Evolutionary conservation across 129 eudicot genomes (phyloP), one percentile per base, ranked within the genome.

Genomic region (Logfia minima): DNA sequence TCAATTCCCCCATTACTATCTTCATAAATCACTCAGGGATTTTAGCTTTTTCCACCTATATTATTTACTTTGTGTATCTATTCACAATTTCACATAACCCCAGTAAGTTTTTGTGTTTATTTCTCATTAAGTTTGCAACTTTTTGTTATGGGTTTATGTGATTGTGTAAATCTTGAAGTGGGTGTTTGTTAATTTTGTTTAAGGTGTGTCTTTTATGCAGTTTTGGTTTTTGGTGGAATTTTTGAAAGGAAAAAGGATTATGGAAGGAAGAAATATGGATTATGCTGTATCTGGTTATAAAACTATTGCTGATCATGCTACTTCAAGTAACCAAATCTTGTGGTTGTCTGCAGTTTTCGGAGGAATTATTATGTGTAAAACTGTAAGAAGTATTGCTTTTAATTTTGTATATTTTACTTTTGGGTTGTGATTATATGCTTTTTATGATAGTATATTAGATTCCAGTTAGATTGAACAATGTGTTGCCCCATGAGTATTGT

Each of bases 311-410:
- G 69, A 79, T 58, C 79, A 81, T 79, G 84, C 83, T 29, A 75
- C 75, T 64, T 72, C 75, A 21, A 74, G 75, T 45, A 82, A 82
- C 32, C 85, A 76, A 48, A 72, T 83, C 80, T 69, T 63, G 61
- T 88, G 95, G 95, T 59, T 89, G 24, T 66, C 82, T 51, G 84
- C 92, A 1, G 74, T 85, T 75, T 80, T 88, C 66, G 90, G 81
- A 4, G 92, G 95, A 66, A 70, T 89, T 78, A 19, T 87, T 32
- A 89, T 91, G 90, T 88, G 97, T 83, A 88, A 82, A 85, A 75
- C 79, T 77, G 97, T 91, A 75, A 85, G 92, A 75, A 21, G 0
- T 34, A 2, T 76, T 41, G 24, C 21, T 58, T 39, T 17, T 77
- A 14, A 66, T 68, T 76, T 62, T 59, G 69, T 59, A 2, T 18